Evolutionary conservation across 1,139 yeast species (phyloP), one percentile per base, ranked within the genome.

Genomic region (Candida tropicalis): DNA sequence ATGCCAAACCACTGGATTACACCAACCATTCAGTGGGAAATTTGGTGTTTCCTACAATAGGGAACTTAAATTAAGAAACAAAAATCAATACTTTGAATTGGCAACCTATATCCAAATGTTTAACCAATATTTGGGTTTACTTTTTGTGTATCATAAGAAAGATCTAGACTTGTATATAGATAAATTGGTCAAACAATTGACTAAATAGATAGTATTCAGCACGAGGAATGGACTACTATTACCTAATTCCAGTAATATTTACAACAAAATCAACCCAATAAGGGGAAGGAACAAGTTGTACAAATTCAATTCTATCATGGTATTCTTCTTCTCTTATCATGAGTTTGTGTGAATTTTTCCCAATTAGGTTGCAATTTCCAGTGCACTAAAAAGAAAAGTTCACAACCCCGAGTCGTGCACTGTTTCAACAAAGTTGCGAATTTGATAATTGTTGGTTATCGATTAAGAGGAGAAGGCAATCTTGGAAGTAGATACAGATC

Each of bases 71-170:
- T 16, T 38, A 9, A 43, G 43, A 22, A 41, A 45, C 17, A 35
- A 38, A 12, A 60, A 59, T 35, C 49, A 51, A 33, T 58, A 47
- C 42, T 46, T 38, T 37, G 40, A 41, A 12, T 38, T 60, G 23
- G 43, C 56, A 12, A 54, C 50, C 3, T 29, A 43, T 22, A 22
- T 38, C n/a, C 45, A 41, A 20, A 28, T 51, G 15, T 62, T 61
- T 44, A 50, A 52, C 38, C 67, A 62, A 43, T 59, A 55, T 38
- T 38, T 61, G 25, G 65, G 64, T 1, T 48, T 55, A 9, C 39
- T 60, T 18, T 47, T 42, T 9, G 40, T 38, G 27, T 38, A 40
- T 18, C 50, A 56, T 31, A 40, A 45, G 3, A 27, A 34, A 1
- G 32, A 35, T 18, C 45, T 52, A 10, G 53, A 52, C 16, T 18